A percentile compares a stretch with the other conserved stretches of the same genome.
phyloP scores from a whole-genome alignment of 1,139 yeast species.

The Geotrichum cucujoidarum region DNA sequence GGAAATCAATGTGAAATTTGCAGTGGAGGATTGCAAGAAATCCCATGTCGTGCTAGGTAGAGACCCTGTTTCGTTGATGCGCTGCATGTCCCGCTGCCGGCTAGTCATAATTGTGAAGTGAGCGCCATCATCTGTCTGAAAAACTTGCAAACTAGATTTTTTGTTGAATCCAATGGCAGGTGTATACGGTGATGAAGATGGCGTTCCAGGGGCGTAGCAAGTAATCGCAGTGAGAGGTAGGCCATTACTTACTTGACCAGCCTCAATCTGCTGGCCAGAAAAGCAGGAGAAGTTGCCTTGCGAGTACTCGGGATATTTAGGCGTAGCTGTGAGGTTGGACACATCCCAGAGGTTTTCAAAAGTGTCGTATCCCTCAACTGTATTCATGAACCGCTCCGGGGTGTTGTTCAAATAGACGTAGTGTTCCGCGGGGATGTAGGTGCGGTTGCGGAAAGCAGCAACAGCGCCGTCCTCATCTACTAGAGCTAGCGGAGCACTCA shows the following conservation, averaged over 20 bases:
- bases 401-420: background rate
- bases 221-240: background rate
- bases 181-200: background rate
- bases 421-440: slow-evolving; percentile 6
- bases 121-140: background rate
- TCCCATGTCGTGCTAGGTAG: background rate
- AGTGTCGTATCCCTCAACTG: background rate
- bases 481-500: slow-evolving; percentile 5
- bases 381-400: background rate
- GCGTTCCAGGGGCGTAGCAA: background rate
- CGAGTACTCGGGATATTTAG: background rate
- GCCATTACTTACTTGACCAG: background rate
- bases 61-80: background rate
- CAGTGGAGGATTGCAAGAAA: background rate
- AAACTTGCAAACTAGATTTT: background rate
- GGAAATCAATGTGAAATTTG: background rate
- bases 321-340: background rate
- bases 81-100: slow-evolving; percentile 1
- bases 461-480: background rate
- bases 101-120: slow-evolving; percentile 4
- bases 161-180: slow-evolving; percentile 8
- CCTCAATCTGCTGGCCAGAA: slow-evolving; percentile 4
- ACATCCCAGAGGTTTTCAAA: slow-evolving; percentile 1
- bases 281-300: background rate
- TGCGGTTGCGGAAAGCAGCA: background rate